Conservation (phyloP, 2,329 filamentous ascomycete species). For the Rhynchosporium graminicola region DNA sequence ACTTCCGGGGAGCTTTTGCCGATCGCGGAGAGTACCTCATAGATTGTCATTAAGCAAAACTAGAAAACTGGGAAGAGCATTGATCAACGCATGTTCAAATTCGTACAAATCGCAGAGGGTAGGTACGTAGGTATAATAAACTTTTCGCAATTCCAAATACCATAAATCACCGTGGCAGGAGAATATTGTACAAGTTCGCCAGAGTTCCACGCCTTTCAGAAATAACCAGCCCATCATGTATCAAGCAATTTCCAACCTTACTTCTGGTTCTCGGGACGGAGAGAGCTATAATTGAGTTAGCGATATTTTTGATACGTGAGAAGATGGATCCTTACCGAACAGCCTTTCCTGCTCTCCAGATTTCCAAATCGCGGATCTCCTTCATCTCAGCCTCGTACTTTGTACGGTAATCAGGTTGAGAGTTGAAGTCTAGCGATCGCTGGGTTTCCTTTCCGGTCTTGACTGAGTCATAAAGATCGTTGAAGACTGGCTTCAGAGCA, state of each 20-base stretch:
- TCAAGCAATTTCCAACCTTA: conserved; percentile 40
- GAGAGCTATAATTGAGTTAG: conserved; percentile 52
- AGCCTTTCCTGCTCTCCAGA: conserved; percentile 98
- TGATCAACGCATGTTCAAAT: conserved; percentile 7
- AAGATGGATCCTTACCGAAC: conserved; percentile 64
- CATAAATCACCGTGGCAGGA: conserved; percentile 34
- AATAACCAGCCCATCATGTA: conserved; percentile 25
- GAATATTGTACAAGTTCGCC: conserved; percentile 42
- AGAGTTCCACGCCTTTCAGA: conserved; percentile 32
- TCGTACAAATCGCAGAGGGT: conserved; percentile 6
- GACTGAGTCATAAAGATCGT: conserved; percentile 93
- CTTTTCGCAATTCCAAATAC: conserved; percentile 40
- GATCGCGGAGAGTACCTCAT: conserved; percentile 27
- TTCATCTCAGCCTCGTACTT: conserved; percentile 98
- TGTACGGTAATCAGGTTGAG: conserved; percentile 92
- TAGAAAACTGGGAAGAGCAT: conserved; percentile 15
- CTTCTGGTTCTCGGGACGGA: conserved; percentile 86
- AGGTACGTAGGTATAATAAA: conserved; percentile 30
- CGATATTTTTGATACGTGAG: conserved; percentile 6
- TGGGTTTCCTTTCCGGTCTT: conserved; percentile 90
- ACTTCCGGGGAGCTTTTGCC: conserved; percentile 25
- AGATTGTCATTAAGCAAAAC: background rate
- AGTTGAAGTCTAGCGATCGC: conserved; percentile 96
- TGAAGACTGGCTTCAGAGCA: conserved; percentile 97
- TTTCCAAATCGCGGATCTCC: conserved; percentile 97